Evolutionary conservation across 1,284 basidiomycete species (phyloP).

Genomic region (Irpex sp.): DNA sequence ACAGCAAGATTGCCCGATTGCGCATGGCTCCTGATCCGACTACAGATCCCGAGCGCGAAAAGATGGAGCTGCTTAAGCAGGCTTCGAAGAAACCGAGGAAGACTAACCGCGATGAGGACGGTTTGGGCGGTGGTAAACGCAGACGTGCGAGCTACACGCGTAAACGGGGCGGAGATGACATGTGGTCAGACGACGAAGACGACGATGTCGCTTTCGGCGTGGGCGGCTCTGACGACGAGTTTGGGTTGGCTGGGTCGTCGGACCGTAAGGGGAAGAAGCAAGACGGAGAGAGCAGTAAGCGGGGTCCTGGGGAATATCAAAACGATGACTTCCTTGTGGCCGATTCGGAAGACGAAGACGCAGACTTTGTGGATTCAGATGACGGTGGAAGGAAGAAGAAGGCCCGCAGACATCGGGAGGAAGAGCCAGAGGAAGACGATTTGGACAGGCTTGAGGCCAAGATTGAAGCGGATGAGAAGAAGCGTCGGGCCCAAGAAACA

Average conservation of each 20-base stretch:
- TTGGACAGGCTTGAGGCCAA: conserved; percentile 69
- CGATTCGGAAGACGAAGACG: conserved; percentile 65
- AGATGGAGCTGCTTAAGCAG: conserved; percentile 63
- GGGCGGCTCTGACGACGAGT: conserved; percentile 51
- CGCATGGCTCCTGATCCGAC: conserved; percentile 73
- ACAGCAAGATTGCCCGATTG: conserved; percentile 74
- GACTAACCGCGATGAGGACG: conserved; percentile 44
- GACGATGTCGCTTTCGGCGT: conserved; percentile 42
- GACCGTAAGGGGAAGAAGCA: conserved; percentile 36
- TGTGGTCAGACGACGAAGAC: conserved; percentile 44
- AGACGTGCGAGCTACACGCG: conserved; percentile 28
- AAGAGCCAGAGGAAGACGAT: conserved; percentile 53
- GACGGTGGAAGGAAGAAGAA: conserved; percentile 32
- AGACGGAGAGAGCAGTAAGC: conserved; percentile 40
- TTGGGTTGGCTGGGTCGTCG: conserved; percentile 28
- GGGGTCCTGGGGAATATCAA: conserved; percentile 62
- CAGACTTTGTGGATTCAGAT: conserved; percentile 31
- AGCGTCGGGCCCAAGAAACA: conserved; percentile 35
- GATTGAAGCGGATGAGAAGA: conserved; percentile 43
- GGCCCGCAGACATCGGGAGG: conserved; percentile 35
- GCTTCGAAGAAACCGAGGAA: conserved; percentile 57
- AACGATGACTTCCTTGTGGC: conserved; percentile 82
- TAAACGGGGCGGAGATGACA: conserved; percentile 32
- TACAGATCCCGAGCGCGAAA: conserved; percentile 70
- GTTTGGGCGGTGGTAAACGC: conserved; percentile 40